These are phyloP conservation scores for Acacia pycnantha DNA, from an alignment of 331 rosid species.

Conservation along the genomic window DNA sequence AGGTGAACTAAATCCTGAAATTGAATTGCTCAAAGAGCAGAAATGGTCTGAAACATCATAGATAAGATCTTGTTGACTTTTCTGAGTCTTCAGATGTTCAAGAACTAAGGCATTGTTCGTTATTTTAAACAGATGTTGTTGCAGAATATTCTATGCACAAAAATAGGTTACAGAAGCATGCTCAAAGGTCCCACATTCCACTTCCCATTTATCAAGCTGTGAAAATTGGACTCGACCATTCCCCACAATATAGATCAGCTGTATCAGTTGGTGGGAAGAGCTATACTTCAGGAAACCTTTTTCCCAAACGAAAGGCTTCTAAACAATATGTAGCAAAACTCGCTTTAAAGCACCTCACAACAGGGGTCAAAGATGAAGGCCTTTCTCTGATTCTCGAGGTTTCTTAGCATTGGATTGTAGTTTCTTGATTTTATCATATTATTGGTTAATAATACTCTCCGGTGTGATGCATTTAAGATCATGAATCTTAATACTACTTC, in stretches of 20 bases:
- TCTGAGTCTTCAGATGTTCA: no score
- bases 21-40: no score
- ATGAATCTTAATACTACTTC: no score
- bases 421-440: not conserved
- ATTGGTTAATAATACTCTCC: not conserved
- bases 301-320: slow-evolving; percentile 39
- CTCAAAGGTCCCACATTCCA: slow-evolving; percentile 21
- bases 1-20: no score
- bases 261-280: slow-evolving; percentile 38
- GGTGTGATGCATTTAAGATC: no score
- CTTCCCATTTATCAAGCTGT: slow-evolving; percentile 40
- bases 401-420: slow-evolving; percentile 12
- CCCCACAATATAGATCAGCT: slow-evolving; percentile 40
- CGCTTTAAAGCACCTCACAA: slow-evolving; percentile 33
- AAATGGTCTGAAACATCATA: no score
- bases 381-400: slow-evolving; percentile 44
- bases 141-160: slow-evolving; percentile 32
- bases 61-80: no score
- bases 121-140: slow-evolving; percentile 9
- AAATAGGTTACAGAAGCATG: slow-evolving; percentile 35
- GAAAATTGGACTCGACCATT: slow-evolving; percentile 36
- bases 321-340: slow-evolving; percentile 54
- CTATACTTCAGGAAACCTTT: slow-evolving; percentile 37
- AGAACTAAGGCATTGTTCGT: not conserved
- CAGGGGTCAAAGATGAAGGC: slow-evolving; percentile 36